These are phyloP conservation scores for Barnettozyma wickerhamii DNA, from an alignment of 805 yeast genomes.

Conservation along the genomic window DNA sequence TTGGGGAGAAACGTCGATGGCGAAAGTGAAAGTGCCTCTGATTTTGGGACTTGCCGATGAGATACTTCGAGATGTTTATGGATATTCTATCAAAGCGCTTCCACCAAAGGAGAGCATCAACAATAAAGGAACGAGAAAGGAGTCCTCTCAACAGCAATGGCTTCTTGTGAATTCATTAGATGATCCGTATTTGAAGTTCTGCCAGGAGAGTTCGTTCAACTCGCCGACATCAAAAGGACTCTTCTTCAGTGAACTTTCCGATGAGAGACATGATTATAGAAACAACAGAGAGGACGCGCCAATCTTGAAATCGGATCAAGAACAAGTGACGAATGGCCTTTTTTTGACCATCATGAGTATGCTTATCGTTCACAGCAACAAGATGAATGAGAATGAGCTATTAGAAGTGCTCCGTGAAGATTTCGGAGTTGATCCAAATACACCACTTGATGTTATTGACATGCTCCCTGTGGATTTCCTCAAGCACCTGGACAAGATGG, in stretches of 20 bases:
- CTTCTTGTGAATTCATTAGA: constrained; percentile 12
- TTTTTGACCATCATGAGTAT: constrained; percentile 19
- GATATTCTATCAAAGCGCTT: constrained; percentile 9
- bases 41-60: constrained; percentile 8
- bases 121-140: constrained; percentile 10
- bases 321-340: constrained; percentile 19
- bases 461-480: constrained; percentile 19
- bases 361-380: constrained; percentile 24
- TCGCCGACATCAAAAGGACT: constrained; percentile 6
- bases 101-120: constrained; percentile 12
- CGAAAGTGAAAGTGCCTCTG: constrained; percentile 5
- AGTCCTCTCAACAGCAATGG: constrained; percentile 14
- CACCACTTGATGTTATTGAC: constrained; percentile 11
- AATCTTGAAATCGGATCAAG: constrained; percentile 13
- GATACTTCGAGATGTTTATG: constrained; percentile 6
- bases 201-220: constrained; percentile 17
- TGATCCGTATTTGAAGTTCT: constrained; percentile 14
- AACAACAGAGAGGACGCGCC: constrained; percentile 17
- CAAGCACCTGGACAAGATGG: constrained; percentile 23
- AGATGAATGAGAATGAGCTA: constrained; percentile 38
- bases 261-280: constrained; percentile 23
- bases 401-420: constrained; percentile 35
- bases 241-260: constrained; percentile 22
- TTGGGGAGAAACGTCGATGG: constrained; percentile 9
- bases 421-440: constrained; percentile 22